phyloP scores from a whole-genome alignment of 2,329 filamentous ascomycete genomes.

The Colletotrichum liaoningense region DNA sequence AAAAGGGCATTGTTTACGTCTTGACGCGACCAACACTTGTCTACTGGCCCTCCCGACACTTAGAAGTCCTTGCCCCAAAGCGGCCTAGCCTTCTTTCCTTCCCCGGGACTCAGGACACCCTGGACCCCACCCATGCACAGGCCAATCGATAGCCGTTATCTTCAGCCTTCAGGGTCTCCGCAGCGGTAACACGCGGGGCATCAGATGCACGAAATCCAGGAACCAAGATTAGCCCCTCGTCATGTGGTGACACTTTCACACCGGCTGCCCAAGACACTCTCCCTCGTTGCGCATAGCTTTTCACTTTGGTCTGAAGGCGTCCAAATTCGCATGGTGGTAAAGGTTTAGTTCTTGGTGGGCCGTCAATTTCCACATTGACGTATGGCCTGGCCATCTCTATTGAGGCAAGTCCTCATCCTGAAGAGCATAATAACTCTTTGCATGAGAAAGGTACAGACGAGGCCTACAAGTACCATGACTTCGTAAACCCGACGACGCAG shows the following conservation, averaged over 20 bases:
- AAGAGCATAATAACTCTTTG: neutral
- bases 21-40: neutral
- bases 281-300: too few relatives aligned
- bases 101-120: neutral
- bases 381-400: neutral
- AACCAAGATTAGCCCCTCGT: neutral
- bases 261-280: neutral
- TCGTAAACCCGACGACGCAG: neutral
- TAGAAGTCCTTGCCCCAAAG: neutral
- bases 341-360: fast-evolving
- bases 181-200: constrained; percentile 18
- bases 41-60: neutral
- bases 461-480: neutral
- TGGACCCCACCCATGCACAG: constrained; percentile 11
- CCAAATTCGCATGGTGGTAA: neutral
- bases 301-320: neutral
- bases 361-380: neutral
- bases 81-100: neutral
- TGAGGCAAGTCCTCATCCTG: neutral
- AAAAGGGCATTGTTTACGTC: neutral
- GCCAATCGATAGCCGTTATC: neutral
- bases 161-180: neutral
- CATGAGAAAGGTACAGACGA: neutral
- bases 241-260: neutral
- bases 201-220: constrained; percentile 19